A percentile compares a stretch with the other conserved stretches of the same genome.
phyloP scores from a whole-genome alignment of 2,329 filamentous ascomycete species.

The Alternaria sp. region DNA sequence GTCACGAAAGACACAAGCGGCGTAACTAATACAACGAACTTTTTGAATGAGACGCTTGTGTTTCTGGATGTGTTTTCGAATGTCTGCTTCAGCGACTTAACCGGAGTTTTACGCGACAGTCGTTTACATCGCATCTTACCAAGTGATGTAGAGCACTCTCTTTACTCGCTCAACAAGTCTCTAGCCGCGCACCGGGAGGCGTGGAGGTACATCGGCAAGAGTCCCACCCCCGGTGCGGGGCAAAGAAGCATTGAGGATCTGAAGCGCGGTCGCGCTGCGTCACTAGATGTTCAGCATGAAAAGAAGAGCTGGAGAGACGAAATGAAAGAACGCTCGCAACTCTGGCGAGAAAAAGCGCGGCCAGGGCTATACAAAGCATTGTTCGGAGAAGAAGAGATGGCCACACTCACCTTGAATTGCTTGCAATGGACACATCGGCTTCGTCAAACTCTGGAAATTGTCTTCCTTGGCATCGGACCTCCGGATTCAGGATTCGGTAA shows the following conservation, averaged over 20 bases:
- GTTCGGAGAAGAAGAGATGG: constrained; percentile 18
- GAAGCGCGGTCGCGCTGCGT: constrained; percentile 3
- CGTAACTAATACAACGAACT: constrained; percentile 1
- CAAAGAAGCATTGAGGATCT: not conserved
- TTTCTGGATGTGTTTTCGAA: constrained; percentile 21
- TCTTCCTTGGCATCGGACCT: constrained; percentile 14
- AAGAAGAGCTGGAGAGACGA: constrained; percentile 15
- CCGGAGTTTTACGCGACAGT: constrained; percentile 15
- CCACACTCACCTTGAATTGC: constrained; percentile 1
- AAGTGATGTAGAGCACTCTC: constrained; percentile 13
- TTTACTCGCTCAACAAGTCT: constrained; percentile 18
- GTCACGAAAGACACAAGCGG: constrained; percentile 8
- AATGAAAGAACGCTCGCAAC: constrained; percentile 16
- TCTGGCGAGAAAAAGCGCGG: constrained; percentile 15
- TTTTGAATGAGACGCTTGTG: constrained; percentile 9
- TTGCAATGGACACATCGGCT: constrained; percentile 13
- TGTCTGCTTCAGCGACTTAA: constrained; percentile 18
- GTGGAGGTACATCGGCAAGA: constrained; percentile 12
- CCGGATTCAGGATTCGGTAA: constrained; percentile 12
- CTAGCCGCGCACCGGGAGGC: constrained; percentile 21
- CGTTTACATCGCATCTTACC: constrained; percentile 11
- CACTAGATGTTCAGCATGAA: constrained; percentile 1
- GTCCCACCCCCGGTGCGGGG: not conserved
- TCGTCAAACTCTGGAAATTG: constrained; percentile 17
- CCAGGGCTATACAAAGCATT: constrained; percentile 8